Base-by-base conservation (phyloP, 768 basidiomycete species). In the Amanita polypyramis region DNA sequence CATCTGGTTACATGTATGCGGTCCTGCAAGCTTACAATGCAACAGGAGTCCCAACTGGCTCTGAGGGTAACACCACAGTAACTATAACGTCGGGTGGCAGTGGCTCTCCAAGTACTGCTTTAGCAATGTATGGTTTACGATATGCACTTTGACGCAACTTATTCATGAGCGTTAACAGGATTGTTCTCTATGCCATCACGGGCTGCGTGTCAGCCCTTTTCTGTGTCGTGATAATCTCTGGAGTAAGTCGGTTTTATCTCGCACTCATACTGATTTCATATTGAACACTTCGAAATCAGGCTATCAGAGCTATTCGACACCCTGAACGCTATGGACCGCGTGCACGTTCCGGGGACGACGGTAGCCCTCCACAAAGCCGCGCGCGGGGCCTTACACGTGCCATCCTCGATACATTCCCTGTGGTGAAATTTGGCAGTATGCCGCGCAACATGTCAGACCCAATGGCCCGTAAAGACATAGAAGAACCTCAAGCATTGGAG, bases 361-460 rank as follows among this genome's bases (percentile, higher is more conserved):
- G 66, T 8, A 70, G 72, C 32, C 58, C 58, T 27, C 54, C 58
- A 6, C 83, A 83, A 58, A 82, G 79, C 43, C 79, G 89, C 3
- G 85, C 90, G 0, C 69, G 77, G n/a, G 93, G 93, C 5, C 72
- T 98, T 43, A 86, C 89, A 1, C 80, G 89, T 15, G 95, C 95
- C 15, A 93, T 98, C 49, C 70, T 98, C 47, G 94, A 98, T 55
- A 96, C 93, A 2, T 98, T 98, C 68, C 93, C 94, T 3, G 68
- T 96, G 52, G 82, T 95, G 65, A 91, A 92, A 62, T 98, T 93
- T 56, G 79, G 80, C 20, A 56, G 50, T 29, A 55, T 44, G 39
- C 36, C 53, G 3, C 58, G 47, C 23, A 44, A 43, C 23, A 32
- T 42, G 25, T 45, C 37, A 25, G 40, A 42, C 23, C 9, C 45